Percentiles rank a stretch among this genome's conserved stretches.
phyloP scores from a whole-genome alignment of 164 flowering plant species.

The Magnolia kwangsiensis region DNA sequence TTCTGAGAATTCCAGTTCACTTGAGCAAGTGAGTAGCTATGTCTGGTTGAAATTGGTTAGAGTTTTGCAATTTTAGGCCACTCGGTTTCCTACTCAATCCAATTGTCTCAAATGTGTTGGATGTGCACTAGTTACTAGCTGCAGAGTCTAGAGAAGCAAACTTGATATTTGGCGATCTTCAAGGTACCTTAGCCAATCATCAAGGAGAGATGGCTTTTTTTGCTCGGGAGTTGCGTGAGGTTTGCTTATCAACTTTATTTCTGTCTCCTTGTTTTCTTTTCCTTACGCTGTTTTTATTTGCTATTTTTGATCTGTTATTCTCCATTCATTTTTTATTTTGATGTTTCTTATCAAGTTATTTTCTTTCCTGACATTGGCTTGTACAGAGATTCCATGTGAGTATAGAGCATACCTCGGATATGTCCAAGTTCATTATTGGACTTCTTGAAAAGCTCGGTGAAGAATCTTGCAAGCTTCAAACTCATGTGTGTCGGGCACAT shows the following conservation, averaged over 20 bases:
- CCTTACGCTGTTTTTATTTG: background rate
- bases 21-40: conserved; percentile 52
- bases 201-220: conserved; percentile 81
- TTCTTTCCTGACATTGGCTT: background rate
- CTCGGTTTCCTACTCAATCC: background rate
- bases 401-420: conserved; percentile 44
- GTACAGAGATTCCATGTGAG: conserved; percentile 60
- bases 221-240: conserved; percentile 85
- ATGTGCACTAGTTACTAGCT: conserved; percentile 47
- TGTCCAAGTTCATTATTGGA: conserved; percentile 48
- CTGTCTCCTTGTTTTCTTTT: background rate
- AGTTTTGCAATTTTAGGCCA: background rate
- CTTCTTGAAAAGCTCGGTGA: conserved; percentile 51
- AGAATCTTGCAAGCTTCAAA: conserved; percentile 50
- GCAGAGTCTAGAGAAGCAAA: conserved; percentile 47
- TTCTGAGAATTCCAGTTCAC: conserved; percentile 41
- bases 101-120: background rate
- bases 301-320: no score
- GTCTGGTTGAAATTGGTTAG: background rate
- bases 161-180: conserved; percentile 69
- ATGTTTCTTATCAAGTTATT: background rate
- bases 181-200: conserved; percentile 52
- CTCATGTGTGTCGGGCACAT: conserved; percentile 41
- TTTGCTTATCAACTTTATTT: conserved; percentile 20
- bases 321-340: background rate